These are phyloP conservation scores for Diaporthe sp. DNA, from an alignment of 2,329 filamentous ascomycete species.

Conservation along the genomic window DNA sequence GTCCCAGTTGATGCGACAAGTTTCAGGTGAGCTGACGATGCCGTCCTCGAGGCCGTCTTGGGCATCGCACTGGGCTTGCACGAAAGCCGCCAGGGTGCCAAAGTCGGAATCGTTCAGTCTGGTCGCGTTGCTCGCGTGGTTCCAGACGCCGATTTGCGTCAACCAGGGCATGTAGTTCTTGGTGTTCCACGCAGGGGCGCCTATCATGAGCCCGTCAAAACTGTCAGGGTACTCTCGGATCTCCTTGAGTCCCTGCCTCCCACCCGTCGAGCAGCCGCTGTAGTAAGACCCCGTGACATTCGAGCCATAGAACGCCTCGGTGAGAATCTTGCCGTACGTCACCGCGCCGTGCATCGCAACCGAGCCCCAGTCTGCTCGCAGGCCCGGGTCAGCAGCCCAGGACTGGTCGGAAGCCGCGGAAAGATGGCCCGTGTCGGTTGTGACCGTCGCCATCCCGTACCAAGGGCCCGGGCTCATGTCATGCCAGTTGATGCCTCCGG, in stretches of 20 bases:
- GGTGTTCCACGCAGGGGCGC: slow-evolving; percentile 63
- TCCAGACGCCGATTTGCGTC: slow-evolving; percentile 60
- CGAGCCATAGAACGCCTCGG: slow-evolving; percentile 60
- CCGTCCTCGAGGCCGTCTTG: slow-evolving; percentile 63
- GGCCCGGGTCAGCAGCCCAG: slow-evolving; percentile 57
- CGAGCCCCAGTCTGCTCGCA: slow-evolving; percentile 54
- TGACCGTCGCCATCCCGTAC: slow-evolving; percentile 57
- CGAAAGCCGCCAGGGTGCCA: slow-evolving; percentile 52
- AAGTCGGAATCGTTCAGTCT: slow-evolving; percentile 60
- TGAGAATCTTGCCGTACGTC: slow-evolving; percentile 60
- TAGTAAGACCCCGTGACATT: slow-evolving; percentile 55
- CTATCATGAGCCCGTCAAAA: slow-evolving; percentile 57
- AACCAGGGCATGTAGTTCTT: slow-evolving; percentile 60
- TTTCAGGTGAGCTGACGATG: slow-evolving; percentile 61
- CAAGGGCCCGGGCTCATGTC: slow-evolving; percentile 46
- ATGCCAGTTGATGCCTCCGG: slow-evolving; percentile 51
- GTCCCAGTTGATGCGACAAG: slow-evolving; percentile 57
- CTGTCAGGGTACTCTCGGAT: slow-evolving; percentile 61
- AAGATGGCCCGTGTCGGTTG: slow-evolving; percentile 60
- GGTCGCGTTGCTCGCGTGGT: slow-evolving; percentile 59
- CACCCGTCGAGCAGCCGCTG: slow-evolving; percentile 65
- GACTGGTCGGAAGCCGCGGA: slow-evolving; percentile 48
- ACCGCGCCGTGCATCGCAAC: slow-evolving; percentile 61
- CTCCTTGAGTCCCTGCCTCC: slow-evolving; percentile 62
- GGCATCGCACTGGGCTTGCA: slow-evolving; percentile 64